These are phyloP conservation scores for Daldinia sp. DNA, from an alignment of 2,329 filamentous ascomycete genomes.

Conservation along the genomic window DNA sequence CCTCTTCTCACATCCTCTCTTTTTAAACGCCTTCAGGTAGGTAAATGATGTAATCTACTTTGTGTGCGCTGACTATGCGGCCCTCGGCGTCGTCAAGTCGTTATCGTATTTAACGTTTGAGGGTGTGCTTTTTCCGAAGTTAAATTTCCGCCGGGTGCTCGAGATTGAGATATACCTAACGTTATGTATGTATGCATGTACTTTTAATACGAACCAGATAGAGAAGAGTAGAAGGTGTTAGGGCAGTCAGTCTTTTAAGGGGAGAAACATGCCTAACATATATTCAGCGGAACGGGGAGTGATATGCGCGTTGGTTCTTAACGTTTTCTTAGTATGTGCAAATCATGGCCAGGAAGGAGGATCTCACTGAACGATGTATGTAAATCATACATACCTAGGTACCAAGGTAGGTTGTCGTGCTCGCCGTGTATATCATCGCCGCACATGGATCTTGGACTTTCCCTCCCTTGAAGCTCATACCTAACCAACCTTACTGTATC, in stretches of 20 bases:
- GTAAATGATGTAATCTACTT: conserved; percentile 18
- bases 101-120: conserved; percentile 27
- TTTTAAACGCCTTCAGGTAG: conserved; percentile 18
- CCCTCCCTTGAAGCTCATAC: conserved; percentile 8
- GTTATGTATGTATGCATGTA: background rate
- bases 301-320: background rate
- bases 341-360: background rate
- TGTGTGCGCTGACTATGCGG: conserved; percentile 15
- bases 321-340: background rate
- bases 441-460: conserved; percentile 15
- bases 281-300: too few relatives aligned
- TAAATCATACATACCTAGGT: background rate
- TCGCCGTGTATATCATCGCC: conserved; percentile 5
- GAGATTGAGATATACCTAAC: background rate
- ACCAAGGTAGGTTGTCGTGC: background rate
- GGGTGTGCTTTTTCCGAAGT: conserved; percentile 14
- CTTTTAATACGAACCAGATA: background rate
- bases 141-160: conserved; percentile 13
- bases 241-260: background rate
- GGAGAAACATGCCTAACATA: background rate
- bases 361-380: background rate
- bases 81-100: conserved; percentile 15
- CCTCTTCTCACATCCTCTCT: conserved; percentile 1
- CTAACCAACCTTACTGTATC: conserved; percentile 24
- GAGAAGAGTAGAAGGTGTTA: background rate